Evolutionary conservation across 768 basidiomycete species (phyloP).

Genomic region (Leccinum rimulosum): DNA sequence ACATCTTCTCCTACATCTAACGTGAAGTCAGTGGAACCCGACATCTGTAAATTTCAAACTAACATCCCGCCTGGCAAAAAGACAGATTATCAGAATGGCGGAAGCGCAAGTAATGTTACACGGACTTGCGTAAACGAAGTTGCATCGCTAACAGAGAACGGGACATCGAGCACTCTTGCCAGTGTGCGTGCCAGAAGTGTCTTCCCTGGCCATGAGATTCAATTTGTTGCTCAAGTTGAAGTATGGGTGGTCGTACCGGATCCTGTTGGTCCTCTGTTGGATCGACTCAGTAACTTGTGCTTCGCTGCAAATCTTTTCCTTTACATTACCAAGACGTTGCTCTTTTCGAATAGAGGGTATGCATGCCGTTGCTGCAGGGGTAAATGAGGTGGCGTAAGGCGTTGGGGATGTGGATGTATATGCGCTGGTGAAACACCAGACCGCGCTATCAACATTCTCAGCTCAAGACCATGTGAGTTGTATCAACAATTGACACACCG

Average conservation of each 20-base stretch:
- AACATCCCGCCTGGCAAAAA: constrained; percentile 62
- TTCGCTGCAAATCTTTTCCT: constrained; percentile 21
- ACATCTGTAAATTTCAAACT: constrained; percentile 28
- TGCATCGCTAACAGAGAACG: constrained; percentile 91
- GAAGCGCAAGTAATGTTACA: constrained; percentile 3
- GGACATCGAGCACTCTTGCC: constrained; percentile 89
- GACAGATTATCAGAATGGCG: constrained; percentile 6
- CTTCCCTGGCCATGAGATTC: constrained; percentile 55
- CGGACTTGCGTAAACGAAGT: constrained; percentile 89
- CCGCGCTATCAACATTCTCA: constrained; percentile 24
- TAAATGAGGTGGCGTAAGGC: constrained; percentile 32
- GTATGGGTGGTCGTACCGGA: constrained; percentile 55
- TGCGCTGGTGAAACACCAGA: constrained; percentile 53
- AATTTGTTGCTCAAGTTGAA: neutral
- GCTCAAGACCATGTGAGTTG: neutral
- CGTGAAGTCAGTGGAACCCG: constrained; percentile 5
- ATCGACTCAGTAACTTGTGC: constrained; percentile 6
- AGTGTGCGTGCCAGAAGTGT: constrained; percentile 88
- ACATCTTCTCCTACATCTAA: constrained; percentile 96
- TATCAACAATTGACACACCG: constrained; percentile 22
- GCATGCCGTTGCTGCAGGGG: constrained; percentile 43
- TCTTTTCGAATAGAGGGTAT: constrained; percentile 82
- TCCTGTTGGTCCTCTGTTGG: constrained; percentile 74
- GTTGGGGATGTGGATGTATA: constrained; percentile 57
- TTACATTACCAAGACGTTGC: constrained; percentile 91